These are phyloP conservation scores for Abrus pulchellus DNA, from an alignment of 306 rosid genomes.

Conservation along the genomic window DNA sequence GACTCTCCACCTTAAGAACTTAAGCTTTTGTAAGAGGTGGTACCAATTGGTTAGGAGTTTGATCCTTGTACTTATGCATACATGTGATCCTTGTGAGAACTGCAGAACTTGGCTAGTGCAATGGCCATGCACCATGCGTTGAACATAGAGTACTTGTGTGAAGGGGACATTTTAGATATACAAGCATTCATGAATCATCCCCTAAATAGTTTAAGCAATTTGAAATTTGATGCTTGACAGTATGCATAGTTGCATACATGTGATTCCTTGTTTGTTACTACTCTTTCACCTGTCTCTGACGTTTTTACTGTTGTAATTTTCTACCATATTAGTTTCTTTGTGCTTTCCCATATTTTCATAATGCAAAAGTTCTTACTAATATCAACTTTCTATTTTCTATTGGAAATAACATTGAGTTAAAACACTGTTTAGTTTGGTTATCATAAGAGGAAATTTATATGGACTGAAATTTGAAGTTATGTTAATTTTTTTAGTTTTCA, in stretches of 20 bases:
- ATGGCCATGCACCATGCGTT: not conserved
- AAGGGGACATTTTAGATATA: conserved; percentile 1
- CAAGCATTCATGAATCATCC: not conserved
- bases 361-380: not conserved
- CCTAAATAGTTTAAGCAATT: not conserved
- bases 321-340: conserved; percentile 15
- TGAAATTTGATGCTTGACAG: conserved; percentile 14
- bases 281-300: conserved; percentile 13
- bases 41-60: conserved; percentile 5
- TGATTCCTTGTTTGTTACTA: not conserved
- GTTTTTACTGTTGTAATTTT: conserved; percentile 1
- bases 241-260: not conserved
- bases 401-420: conserved; percentile 13
- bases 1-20: not conserved
- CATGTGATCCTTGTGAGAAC: not conserved
- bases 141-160: conserved; percentile 1
- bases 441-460: conserved; percentile 18
- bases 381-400: conserved; percentile 9
- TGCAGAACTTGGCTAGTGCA: not conserved
- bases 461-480: conserved; percentile 12
- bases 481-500: not conserved
- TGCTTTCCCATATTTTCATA: conserved; percentile 15
- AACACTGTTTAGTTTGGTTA: conserved; percentile 20
- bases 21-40: not conserved
- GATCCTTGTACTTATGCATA: not conserved